phyloP scores from a whole-genome alignment of 805 yeast genomes.

The Teunomyces funiuensis region DNA sequence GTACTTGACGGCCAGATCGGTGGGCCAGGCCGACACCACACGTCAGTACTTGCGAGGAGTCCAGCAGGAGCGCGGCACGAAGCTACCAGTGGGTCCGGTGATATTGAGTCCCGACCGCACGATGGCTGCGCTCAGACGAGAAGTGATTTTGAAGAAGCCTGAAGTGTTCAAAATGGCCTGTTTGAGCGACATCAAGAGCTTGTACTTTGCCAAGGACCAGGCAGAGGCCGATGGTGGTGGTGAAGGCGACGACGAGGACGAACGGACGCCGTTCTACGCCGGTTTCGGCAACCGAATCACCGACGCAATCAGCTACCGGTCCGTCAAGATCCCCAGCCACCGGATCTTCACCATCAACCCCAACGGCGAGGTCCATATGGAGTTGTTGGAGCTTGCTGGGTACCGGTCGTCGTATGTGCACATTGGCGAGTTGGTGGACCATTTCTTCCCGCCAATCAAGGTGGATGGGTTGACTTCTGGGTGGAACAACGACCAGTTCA shows the following conservation, averaged over 20 bases:
- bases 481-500: conserved; percentile 38
- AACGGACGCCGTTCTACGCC: conserved; percentile 85
- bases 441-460: conserved; percentile 83
- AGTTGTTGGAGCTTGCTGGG: conserved; percentile 89
- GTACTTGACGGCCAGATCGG: conserved; percentile 92
- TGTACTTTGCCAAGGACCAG: conserved; percentile 45
- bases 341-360: conserved; percentile 94
- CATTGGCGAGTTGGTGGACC: conserved; percentile 93
- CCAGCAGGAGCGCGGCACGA: conserved; percentile 66
- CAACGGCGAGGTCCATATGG: conserved; percentile 97
- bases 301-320: conserved; percentile 91
- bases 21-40: conserved; percentile 92
- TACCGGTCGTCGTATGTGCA: conserved; percentile 83
- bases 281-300: conserved; percentile 97
- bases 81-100: conserved; percentile 88
- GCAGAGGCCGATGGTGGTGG: too few species aligned
- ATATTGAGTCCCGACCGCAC: conserved; percentile 94
- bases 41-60: conserved; percentile 78
- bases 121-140: conserved; percentile 90
- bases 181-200: conserved; percentile 74
- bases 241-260: conserved; percentile 29
- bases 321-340: conserved; percentile 91
- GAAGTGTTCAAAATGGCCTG: conserved; percentile 99
- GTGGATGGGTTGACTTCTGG: conserved; percentile 30
- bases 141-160: conserved; percentile 90